Evolutionary conservation across 805 yeast species (phyloP).

Genomic region (Zygosaccharomyces pseudorouxii): DNA sequence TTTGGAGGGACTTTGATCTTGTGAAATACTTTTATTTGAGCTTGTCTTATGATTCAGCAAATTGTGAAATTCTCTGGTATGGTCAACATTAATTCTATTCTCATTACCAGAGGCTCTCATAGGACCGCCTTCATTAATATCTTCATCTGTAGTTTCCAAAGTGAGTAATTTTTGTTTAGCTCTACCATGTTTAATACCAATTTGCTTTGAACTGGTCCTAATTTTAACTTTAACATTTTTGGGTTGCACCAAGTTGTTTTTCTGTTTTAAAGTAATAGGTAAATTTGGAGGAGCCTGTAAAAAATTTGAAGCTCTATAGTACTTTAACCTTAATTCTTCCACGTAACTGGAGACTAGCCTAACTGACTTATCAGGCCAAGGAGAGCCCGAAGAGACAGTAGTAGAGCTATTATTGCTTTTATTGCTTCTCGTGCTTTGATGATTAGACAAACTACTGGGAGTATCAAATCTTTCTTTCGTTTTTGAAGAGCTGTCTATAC

Average conservation of each 20-base stretch:
- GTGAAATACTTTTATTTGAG: conserved; percentile 1
- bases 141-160: conserved; percentile 33
- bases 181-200: conserved; percentile 37
- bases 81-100: conserved; percentile 23
- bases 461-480: neutral
- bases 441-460: neutral
- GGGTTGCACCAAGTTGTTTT: conserved; percentile 32
- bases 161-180: conserved; percentile 34
- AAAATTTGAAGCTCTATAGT: conserved; percentile 33
- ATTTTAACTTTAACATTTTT: conserved; percentile 33
- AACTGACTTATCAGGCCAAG: conserved; percentile 22
- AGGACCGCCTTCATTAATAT: conserved; percentile 11
- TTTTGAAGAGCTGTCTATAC: neutral
- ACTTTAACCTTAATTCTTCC: conserved; percentile 32
- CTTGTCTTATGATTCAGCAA: conserved; percentile 22
- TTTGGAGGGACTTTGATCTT: conserved; percentile 2
- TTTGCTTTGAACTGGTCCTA: conserved; percentile 35
- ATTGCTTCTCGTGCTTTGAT: conserved; percentile 8
- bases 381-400: conserved; percentile 10
- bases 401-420: conserved; percentile 9
- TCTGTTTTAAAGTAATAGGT: conserved; percentile 32
- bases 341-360: conserved; percentile 34
- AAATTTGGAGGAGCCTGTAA: conserved; percentile 35
- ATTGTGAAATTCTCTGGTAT: conserved; percentile 33
- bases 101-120: conserved; percentile 3